Base-by-base conservation (phyloP, 768 basidiomycete genomes). In the Leccinum subgranulosum region DNA sequence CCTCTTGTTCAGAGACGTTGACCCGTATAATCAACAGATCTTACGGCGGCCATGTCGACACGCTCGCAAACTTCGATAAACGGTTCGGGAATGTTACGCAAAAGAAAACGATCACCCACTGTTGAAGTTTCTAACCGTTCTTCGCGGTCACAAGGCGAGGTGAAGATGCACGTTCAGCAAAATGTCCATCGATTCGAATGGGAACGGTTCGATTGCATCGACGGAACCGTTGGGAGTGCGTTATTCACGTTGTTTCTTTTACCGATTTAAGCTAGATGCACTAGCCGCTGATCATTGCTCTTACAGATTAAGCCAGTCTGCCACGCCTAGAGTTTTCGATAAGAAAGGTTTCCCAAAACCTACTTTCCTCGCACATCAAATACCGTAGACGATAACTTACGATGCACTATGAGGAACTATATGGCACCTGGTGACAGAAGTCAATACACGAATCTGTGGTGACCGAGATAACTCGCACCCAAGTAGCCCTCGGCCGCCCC, bases 401-500 rank as follows among this genome's bases (percentile, higher is more conserved):
- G 15, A 34, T 15, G 34, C 34, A 34, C 34, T 15, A 34, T 34
- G 81, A 6, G 84, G 84, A 21, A 86, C 76, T 45, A 87, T 83
- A 66, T 86, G 84, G 63, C 86, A 87, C 39, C 85, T 87, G 57
- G 15, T 6, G 34, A 56, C 19, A 19, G 28, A 23, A 14, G 28
- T 57, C 33, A 45, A 57, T 62, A 58, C 49, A 31, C 36, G 8
- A 54, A 53, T 39, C 39, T 46, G 48, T 3, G 11, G 46, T 21
- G 47, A 43, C 33, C 19, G 54, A 50, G 45, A n/a, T 46, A 23
- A 17, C 29, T 39, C 84, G 64, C 60, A 92, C 88, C 94, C 94
- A 45, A 97, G 75, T 69, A 88, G 77, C 8, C 94, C 94, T 56
- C 91, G 78, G 10, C 94, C 94, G 60, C 92, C 92, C 94, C 31